phyloP scores from a whole-genome alignment of 805 yeast species.

The Kazachstania martiniae region DNA sequence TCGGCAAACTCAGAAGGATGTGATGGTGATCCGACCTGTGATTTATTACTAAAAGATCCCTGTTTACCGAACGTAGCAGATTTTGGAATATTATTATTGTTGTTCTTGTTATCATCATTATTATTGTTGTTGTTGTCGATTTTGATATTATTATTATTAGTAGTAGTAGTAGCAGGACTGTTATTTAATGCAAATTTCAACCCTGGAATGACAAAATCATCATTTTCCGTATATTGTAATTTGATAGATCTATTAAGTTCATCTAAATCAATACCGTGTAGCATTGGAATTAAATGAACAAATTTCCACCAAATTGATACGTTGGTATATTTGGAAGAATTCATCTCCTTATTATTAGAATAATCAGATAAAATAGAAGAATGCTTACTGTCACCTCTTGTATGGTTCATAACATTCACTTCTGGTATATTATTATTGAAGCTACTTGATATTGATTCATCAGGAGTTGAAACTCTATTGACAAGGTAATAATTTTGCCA shows the following conservation, averaged over 20 bases:
- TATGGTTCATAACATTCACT: background rate
- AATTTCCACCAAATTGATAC: constrained; percentile 21
- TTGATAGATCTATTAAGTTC: constrained; percentile 19
- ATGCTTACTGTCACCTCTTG: background rate
- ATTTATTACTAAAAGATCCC: no score
- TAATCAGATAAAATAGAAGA: background rate
- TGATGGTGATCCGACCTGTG: no score
- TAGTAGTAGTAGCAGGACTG: background rate
- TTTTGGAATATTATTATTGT: constrained; percentile 3
- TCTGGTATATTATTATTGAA: background rate
- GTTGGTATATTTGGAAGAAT: no score
- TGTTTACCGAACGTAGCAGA: no score
- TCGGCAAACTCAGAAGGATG: no score
- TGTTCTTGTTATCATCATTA: constrained; percentile 1
- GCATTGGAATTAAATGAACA: constrained; percentile 23
- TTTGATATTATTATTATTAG: constrained; percentile 1
- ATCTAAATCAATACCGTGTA: constrained; percentile 25
- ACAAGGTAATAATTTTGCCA: constrained; percentile 14
- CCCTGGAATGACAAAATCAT: constrained; percentile 19
- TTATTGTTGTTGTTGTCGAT: background rate
- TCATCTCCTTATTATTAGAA: background rate
- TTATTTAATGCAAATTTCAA: constrained; percentile 10
- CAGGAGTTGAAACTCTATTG: constrained; percentile 1
- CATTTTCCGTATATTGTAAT: constrained; percentile 10
- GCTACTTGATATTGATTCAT: background rate